Conservation (phyloP, 768 basidiomycete genomes). For the Psilocybe subaeruginosa region DNA sequence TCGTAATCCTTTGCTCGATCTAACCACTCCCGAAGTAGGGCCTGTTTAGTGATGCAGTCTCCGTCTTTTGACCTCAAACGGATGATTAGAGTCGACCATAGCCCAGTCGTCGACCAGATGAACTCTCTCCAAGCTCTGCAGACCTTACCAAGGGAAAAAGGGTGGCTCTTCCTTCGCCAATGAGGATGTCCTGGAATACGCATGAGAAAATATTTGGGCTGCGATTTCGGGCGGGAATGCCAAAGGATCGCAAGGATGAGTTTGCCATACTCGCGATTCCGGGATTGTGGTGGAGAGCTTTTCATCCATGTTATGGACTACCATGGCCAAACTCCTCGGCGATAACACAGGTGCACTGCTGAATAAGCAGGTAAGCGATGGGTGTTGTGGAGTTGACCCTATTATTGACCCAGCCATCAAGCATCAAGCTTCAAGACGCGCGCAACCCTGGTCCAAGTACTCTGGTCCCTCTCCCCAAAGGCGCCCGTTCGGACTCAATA, state of each 20-base stretch:
- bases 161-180: conserved; percentile 1
- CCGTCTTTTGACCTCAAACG: neutral
- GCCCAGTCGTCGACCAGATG: conserved; percentile 7
- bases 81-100: conserved; percentile 9
- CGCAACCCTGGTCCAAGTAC: neutral
- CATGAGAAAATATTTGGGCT: neutral
- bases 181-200: neutral
- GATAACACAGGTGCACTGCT: too few species aligned
- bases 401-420: neutral
- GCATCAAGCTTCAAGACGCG: too few species aligned
- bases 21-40: conserved; percentile 1
- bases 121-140: conserved; percentile 9
- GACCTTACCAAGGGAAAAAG: conserved; percentile 4
- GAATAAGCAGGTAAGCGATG: too few species aligned
- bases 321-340: neutral
- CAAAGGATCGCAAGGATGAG: neutral
- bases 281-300: too few species aligned
- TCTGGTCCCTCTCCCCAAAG: neutral
- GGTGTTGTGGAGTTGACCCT: too few species aligned
- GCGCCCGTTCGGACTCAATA: too few species aligned
- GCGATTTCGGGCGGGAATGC: neutral
- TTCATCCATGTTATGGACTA: neutral
- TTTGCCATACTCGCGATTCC: neutral
- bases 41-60: neutral
- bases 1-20: neutral